Percentiles rank a stretch among this genome's conserved stretches.
Conservation (phyloP, 2,329 filamentous ascomycete species). For the Fusarium verticillioides region DNA sequence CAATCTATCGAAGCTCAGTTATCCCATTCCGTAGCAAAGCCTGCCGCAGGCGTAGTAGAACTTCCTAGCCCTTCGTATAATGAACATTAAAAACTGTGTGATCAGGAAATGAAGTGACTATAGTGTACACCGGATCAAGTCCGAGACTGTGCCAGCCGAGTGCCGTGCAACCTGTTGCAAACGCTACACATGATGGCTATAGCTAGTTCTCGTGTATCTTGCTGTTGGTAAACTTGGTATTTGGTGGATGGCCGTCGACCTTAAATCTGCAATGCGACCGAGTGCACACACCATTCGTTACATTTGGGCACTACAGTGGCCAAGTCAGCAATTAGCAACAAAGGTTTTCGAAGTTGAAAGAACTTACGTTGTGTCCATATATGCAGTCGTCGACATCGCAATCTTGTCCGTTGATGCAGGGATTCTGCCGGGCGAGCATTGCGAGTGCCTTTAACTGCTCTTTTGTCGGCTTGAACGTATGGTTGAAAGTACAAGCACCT, state of each 20-base stretch:
- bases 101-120: constrained; percentile 2
- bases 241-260: constrained; percentile 64
- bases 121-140: constrained; percentile 19
- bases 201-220: constrained; percentile 49
- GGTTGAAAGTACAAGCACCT: constrained; percentile 66
- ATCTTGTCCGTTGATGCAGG: constrained; percentile 67
- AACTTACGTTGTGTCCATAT: constrained; percentile 71
- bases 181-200: background rate
- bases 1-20: constrained; percentile 4
- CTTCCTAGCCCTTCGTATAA: background rate
- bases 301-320: constrained; percentile 61
- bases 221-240: constrained; percentile 61
- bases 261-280: constrained; percentile 68
- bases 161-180: background rate
- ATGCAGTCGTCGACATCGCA: constrained; percentile 69
- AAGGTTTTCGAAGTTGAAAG: background rate
- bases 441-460: constrained; percentile 68
- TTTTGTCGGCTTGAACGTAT: constrained; percentile 62
- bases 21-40: background rate
- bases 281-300: constrained; percentile 61
- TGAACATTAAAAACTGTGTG: constrained; percentile 23
- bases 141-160: background rate
- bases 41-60: background rate
- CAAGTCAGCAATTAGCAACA: constrained; percentile 10
- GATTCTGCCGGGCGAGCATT: constrained; percentile 66